Conservation (phyloP, 495 filamentous ascomycete species). For the Glarea lozoyensis region DNA sequence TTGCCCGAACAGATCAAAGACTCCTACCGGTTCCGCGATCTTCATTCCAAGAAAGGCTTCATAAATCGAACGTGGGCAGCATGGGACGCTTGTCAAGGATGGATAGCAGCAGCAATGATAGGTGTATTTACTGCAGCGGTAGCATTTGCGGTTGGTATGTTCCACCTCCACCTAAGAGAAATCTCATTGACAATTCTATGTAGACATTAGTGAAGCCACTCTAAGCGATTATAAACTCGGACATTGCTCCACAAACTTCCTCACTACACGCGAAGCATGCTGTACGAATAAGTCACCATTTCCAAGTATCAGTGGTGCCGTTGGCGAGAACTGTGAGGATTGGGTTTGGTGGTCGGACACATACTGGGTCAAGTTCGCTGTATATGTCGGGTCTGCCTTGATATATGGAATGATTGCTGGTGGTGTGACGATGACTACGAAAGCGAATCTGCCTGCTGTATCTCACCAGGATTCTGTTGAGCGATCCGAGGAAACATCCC, state of each 20-base stretch:
- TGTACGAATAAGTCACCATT: conserved; percentile 28
- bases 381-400: conserved; percentile 42
- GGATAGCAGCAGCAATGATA: conserved; percentile 43
- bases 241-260: conserved; percentile 36
- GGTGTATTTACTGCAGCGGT: conserved; percentile 46
- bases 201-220: conserved; percentile 42
- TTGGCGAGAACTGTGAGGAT: conserved; percentile 27
- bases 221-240: conserved; percentile 47
- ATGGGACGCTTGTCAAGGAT: conserved; percentile 39
- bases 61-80: conserved; percentile 22
- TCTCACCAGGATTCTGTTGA: conserved; percentile 5
- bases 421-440: conserved; percentile 42
- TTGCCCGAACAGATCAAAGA: conserved; percentile 37
- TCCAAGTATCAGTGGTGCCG: conserved; percentile 14
- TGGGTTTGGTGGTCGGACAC: conserved; percentile 36
- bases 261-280: conserved; percentile 39
- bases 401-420: conserved; percentile 40
- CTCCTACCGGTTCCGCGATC: conserved; percentile 38
- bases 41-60: conserved; percentile 31
- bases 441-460: conserved; percentile 36
- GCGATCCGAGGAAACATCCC: conserved; percentile 2
- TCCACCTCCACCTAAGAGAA: not conserved
- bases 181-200: not conserved
- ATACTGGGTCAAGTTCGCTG: conserved; percentile 31
- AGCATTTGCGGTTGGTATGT: conserved; percentile 32